phyloP scores from a whole-genome alignment of 2,329 filamentous ascomycete species.

The Zymoseptoria ardabiliae region DNA sequence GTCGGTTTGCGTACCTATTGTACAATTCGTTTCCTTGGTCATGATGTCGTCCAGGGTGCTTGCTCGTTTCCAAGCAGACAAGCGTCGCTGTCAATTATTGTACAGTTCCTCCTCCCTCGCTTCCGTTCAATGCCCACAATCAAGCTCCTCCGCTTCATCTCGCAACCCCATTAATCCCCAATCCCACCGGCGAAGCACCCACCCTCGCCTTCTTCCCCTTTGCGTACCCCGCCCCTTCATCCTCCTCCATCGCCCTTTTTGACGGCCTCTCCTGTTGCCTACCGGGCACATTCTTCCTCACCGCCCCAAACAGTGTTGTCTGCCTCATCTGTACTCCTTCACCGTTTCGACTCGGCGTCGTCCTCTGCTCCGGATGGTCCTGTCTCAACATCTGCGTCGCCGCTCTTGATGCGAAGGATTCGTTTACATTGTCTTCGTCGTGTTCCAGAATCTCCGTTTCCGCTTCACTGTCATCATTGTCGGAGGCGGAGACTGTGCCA shows the following conservation, averaged over 20 bases:
- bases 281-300: conserved; percentile 49
- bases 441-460: conserved; percentile 55
- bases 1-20: neutral
- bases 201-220: conserved; percentile 7
- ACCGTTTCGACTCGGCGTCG: conserved; percentile 27
- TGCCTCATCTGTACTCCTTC: conserved; percentile 42
- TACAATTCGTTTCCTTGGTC: neutral
- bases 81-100: neutral
- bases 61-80: neutral
- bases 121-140: neutral
- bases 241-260: conserved; percentile 46
- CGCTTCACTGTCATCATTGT: conserved; percentile 43
- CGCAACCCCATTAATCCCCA: conserved; percentile 23
- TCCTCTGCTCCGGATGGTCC: conserved; percentile 26
- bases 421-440: conserved; percentile 55
- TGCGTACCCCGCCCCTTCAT: conserved; percentile 8
- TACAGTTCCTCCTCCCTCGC: neutral
- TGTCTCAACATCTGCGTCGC: conserved; percentile 56
- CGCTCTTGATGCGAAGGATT: conserved; percentile 70
- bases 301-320: conserved; percentile 55
- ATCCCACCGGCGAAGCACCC: conserved; percentile 31
- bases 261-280: conserved; percentile 29
- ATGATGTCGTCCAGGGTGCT: neutral
- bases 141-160: neutral
- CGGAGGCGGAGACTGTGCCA: conserved; percentile 71